Percentiles rank a stretch among this genome's conserved stretches.
phyloP scores from a whole-genome alignment of 768 basidiomycete species.

The Pleurotus pulmonarius region DNA sequence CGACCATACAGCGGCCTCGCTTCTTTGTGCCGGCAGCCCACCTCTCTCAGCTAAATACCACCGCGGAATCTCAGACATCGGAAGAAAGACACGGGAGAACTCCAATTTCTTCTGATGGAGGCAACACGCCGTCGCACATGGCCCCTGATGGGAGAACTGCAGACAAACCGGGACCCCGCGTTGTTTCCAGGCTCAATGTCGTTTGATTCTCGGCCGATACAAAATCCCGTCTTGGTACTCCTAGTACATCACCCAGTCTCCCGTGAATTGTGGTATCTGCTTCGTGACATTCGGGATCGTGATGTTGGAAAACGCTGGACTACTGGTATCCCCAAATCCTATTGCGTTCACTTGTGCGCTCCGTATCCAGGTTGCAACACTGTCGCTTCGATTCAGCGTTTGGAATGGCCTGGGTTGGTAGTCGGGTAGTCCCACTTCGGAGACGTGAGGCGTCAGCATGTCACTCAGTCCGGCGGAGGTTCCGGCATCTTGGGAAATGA shows the following conservation, averaged over 20 bases:
- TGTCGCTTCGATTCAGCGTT: constrained; percentile 6
- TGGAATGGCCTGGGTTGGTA: constrained; percentile 9
- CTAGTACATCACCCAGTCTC: constrained; percentile 22
- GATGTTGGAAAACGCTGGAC: constrained; percentile 2
- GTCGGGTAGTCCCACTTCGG: constrained; percentile 19
- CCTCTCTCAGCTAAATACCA: constrained; percentile 15
- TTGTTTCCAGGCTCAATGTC: not conserved
- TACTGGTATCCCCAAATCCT: not conserved
- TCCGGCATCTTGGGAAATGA: constrained; percentile 21
- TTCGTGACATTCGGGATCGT: not conserved
- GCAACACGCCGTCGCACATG: constrained; percentile 41
- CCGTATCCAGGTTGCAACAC: constrained; percentile 5
- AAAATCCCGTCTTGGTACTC: too few species aligned
- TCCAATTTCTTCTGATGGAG: constrained; percentile 61
- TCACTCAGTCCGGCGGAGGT: constrained; percentile 30
- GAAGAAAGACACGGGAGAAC: constrained; percentile 40
- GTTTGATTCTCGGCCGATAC: too few species aligned
- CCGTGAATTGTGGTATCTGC: constrained; percentile 9
- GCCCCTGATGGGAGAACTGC: constrained; percentile 15
- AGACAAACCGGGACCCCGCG: not conserved
- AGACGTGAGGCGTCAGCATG: constrained; percentile 22
- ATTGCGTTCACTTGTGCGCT: not conserved
- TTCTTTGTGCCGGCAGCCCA: constrained; percentile 39
- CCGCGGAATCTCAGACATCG: constrained; percentile 14
- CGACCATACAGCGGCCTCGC: constrained; percentile 24